Evolutionary conservation across 1,139 yeast genomes (phyloP), one percentile per base, ranked within the genome.

Genomic region (Debaryomyces singareniensis): DNA sequence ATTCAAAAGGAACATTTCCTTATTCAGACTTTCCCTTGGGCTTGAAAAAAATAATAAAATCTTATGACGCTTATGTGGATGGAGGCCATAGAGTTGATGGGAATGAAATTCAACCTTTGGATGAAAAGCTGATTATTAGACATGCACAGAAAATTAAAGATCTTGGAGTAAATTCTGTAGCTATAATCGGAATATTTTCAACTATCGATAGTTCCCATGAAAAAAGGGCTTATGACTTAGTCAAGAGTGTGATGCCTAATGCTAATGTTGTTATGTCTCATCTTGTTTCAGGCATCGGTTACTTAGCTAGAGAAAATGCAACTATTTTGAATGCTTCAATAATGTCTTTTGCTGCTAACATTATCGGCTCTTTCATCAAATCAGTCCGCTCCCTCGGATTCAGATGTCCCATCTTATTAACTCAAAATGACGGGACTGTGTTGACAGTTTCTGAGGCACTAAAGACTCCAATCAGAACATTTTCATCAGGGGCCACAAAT

Each of bases 371-470:
- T 7, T 10, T 23, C 9, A 7, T 23, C 7, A 7, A 23, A 13
- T 7, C 7, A n/a, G 14, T 7, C 7, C 11, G 25, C 7, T 62
- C 57, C 36, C 70, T 70, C 2, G 25, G 7, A n/a, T 23, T 7
- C 11, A 10, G 11, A 7, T 7, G 7, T 13, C 25, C 11, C 7
- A 39, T 23, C 7, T 40, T 61, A 13, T 38, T 63, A 29, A 63
- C 68, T 5, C 69, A 64, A 38, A 63, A 63, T 34, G 69, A 63
- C 35, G 70, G 70, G 4, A 64, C 70, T 4, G 58, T 64, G 2
- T 38, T 63, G 16, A 44, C 65, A 3, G 51, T 54, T 6, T 33
- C 42, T n/a, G 65, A 55, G 22, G 68, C 68, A 0, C 37, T 57
- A 13, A 40, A 42, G 15, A 37, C 53, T 1, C 70, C 71, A 6